Base-by-base conservation (phyloP, 2,329 filamentous ascomycete species). In the Epichloe gansuensis region DNA sequence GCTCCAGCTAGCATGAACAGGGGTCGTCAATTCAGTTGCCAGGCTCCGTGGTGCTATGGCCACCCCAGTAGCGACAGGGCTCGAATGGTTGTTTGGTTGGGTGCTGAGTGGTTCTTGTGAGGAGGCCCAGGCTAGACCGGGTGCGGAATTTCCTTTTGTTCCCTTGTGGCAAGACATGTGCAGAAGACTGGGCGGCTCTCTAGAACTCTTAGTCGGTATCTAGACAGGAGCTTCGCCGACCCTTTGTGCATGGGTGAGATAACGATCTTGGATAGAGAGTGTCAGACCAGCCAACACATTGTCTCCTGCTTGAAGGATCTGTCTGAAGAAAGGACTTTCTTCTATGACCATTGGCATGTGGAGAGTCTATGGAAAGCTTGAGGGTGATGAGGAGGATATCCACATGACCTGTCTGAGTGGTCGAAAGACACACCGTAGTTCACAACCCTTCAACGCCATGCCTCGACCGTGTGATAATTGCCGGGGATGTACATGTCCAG, bases 31-130 rank as follows among this genome's bases (percentile, higher is more conserved):
- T 49, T 45, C 47, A 55, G 55, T 45, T 45, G 57, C 52, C 52
- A 58, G 53, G 55, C 54, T 56, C 52, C 53, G 52, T 49, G 51
- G 56, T 55, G 52, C 56, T 58, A 55, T 50, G 44, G 48, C 54
- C 54, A 52, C 54, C 57, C 55, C 52, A 50, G 56, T 47, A 52
- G 48, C 54, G 50, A 52, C 56, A 55, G 53, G 56, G 56, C 52
- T 53, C 37, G 28, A 50, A 50, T 54, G 54, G 55, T 56, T 56
- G 17, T 2, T 21, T 21, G 28, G 28, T 31, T 11, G 28, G 28
- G 8, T 31, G 28, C 28, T 11, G 57, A 54, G 50, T 56, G 55
- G 52, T 52, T 48, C 52, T 50, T 52, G 46, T 52, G 46, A 41
- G 51, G 51, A 45, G 57, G 52, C 52, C 54, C 53, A 56, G 52